These are phyloP conservation scores for Salix caprea DNA, from an alignment of 345 rosid species.

Conservation along the genomic window DNA sequence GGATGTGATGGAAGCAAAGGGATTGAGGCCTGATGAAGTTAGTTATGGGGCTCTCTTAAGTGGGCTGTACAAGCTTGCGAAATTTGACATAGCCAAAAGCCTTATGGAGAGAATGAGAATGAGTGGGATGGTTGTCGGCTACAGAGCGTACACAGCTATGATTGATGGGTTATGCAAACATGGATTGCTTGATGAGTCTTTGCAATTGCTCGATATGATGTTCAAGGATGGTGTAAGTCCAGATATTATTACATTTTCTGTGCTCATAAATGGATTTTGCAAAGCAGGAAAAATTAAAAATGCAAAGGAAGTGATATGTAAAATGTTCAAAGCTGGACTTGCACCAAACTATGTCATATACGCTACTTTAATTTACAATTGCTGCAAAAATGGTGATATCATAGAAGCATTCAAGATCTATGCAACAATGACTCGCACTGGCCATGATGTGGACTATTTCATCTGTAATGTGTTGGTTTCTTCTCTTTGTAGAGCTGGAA, in stretches of 20 bases:
- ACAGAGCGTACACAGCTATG: conserved; percentile 58
- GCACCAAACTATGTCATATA: conserved; percentile 54
- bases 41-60: conserved; percentile 66
- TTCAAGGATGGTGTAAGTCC: conserved; percentile 50
- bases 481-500: conserved; percentile 68
- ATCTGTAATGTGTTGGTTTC: conserved; percentile 50
- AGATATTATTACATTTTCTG: conserved; percentile 74
- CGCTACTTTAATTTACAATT: conserved; percentile 54
- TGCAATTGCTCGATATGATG: conserved; percentile 53
- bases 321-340: conserved; percentile 59
- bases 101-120: conserved; percentile 65
- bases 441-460: conserved; percentile 44
- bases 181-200: conserved; percentile 56
- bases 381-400: conserved; percentile 47
- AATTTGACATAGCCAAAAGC: conserved; percentile 52
- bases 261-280: conserved; percentile 71
- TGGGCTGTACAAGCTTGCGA: conserved; percentile 61
- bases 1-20: conserved; percentile 50
- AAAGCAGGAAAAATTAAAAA: conserved; percentile 39
- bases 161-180: conserved; percentile 73
- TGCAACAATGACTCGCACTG: conserved; percentile 52
- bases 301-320: conserved; percentile 61
- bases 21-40: conserved; percentile 52
- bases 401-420: conserved; percentile 56
- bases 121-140: conserved; percentile 45